Base-by-base conservation (phyloP, 176 grass and related monocot species). In the Cenchrus purpureus region DNA sequence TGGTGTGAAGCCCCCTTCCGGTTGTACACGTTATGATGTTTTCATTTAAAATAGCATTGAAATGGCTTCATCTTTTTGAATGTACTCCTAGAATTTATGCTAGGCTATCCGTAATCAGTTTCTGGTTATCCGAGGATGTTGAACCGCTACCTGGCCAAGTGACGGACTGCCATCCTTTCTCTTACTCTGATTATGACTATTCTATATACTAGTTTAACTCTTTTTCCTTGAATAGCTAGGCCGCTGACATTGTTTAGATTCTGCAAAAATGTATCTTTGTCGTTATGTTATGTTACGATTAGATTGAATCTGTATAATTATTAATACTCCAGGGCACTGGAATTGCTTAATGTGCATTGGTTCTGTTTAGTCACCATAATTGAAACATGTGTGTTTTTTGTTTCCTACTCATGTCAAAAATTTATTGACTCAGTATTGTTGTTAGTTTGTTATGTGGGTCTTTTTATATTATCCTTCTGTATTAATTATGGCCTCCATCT, bases 11-110 rank as follows among this genome's bases (percentile, higher is more conserved):
- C 37, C 37, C 37, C 37, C 37, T 56, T 81, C 50, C 37, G 65
- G 63, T 32, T 81, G 49, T 80, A 65, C 10, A 22, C 67, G 25
- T 17, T 64, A 12, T 66, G 10, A 10, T 15, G 34, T 34, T 57
- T 65, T 79, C 46, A 55, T 79, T 7, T 80, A 29, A 29, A 63
- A 65, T 64, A 64, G 46, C 77, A 65, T 45, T 73, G 31, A 65
- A 73, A 82, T 68, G 2, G 4, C 20, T 68, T 16, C 9, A 64
- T 77, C 15, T 20, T 79, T 22, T 25, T 60, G 17, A 14, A 37
- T 76, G 72, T 52, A 46, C 79, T 82, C 54, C 12, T 59, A 46
- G 40, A 48, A 40, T 32, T 45, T 82, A 49, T 73, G 19, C 43
- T 10, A 54, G 13, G 3, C 14, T 65, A 7, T 62, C 55, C 17